Evolutionary conservation across 129 eudicot genomes (phyloP), one percentile per base, ranked within the genome.

Genomic region (Dittrichia graveolens): DNA sequence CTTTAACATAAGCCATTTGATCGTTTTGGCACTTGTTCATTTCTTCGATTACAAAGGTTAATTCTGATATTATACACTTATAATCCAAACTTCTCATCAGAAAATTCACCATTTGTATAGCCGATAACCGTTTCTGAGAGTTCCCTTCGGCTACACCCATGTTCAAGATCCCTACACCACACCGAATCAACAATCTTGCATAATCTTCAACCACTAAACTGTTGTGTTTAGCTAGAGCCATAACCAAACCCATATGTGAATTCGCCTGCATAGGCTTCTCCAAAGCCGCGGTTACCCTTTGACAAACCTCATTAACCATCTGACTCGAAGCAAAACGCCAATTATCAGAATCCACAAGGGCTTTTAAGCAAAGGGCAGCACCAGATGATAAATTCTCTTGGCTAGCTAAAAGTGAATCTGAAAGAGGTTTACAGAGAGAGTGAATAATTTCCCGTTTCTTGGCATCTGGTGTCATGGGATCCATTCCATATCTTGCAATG

Each of bases 321-420:
- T 94, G 91, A 63, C 63, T 73, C 5, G 93, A 86, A 12, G 93
- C 89, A 79, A 85, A 88, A 10, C 91, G 84, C 98, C 98, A 94
- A 67, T 94, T 90, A 81, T 90, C 98, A 5, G 92, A 84, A 38
- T 94, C 97, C 61, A 90, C 96, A 15, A 94, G 89, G 6, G 98
- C 88, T 54, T 84, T 87, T 69, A 94, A 63, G 65, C 98, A 94
- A 18, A 94, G 91, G 31, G 98, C 98, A 45, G 97, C 85, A 52
- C 98, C 98, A 5, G 91, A 86, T 19, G 98, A 88, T 15, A 90
- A 74, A 60, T 81, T 88, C 66, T 94, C 97, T 57, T 84, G 96
- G 74, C 87, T 80, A 6, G 84, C 79, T 83, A 90, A 78, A 62
- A 94, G 87, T 16, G 91, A 85, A 77, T 94, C 96, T 0, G 93